These are phyloP conservation scores for Brassica hybrid DNA, from an alignment of 441 rosid genomes.

Conservation along the genomic window DNA sequence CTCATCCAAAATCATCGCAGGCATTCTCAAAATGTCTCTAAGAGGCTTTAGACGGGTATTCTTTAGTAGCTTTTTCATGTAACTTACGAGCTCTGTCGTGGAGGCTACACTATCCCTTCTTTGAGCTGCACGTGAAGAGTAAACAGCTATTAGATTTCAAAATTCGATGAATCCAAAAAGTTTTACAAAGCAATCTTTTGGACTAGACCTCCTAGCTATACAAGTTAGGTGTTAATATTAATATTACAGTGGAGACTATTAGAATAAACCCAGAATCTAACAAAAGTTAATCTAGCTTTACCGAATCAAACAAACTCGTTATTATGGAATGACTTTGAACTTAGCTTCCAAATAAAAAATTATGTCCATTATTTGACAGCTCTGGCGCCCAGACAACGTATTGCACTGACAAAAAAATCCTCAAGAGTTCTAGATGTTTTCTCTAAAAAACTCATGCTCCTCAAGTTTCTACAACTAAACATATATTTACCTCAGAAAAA, in stretches of 20 bases:
- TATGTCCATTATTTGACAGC: conserved; percentile 1
- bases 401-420: background rate
- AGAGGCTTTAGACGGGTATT: conserved; percentile 53
- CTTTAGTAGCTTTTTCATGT: conserved; percentile 65
- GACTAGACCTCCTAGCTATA: conserved; percentile 18
- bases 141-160: conserved; percentile 22
- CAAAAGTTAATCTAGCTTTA: background rate
- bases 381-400: background rate
- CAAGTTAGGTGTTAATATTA: conserved; percentile 8
- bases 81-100: conserved; percentile 54
- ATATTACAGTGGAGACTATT: conserved; percentile 8
- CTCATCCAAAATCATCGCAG: conserved; percentile 80
- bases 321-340: conserved; percentile 7
- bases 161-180: conserved; percentile 7
- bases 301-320: conserved; percentile 26
- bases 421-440: conserved; percentile 9
- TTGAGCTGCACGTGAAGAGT: conserved; percentile 48
- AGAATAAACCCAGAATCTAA: conserved; percentile 21
- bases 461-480: conserved; percentile 11
- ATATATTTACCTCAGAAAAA: conserved; percentile 13
- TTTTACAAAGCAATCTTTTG: conserved; percentile 7
- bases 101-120: conserved; percentile 63
- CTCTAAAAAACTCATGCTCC: conserved; percentile 6
- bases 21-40: conserved; percentile 85
- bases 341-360: conserved; percentile 24